Evolutionary conservation across 306 rosid genomes (phyloP).

Genomic region (Lupinus albus): DNA sequence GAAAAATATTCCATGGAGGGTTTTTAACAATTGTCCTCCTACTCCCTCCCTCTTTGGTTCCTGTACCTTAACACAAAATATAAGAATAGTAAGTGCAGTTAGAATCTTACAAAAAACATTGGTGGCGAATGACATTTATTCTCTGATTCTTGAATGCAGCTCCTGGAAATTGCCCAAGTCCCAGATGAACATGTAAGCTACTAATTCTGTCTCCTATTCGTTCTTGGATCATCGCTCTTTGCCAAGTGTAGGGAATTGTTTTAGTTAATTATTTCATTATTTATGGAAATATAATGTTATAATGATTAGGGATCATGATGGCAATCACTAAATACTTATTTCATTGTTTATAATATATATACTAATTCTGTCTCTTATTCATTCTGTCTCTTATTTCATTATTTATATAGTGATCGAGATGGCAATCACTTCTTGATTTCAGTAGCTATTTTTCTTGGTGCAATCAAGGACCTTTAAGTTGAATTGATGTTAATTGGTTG

Average conservation of each 20-base stretch:
- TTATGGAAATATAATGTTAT: background rate
- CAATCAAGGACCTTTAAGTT: background rate
- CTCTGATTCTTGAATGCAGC: constrained; percentile 62
- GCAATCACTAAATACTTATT: background rate
- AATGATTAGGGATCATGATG: constrained; percentile 9
- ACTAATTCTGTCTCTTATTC: no score
- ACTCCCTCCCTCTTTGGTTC: constrained; percentile 11
- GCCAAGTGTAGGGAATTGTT: background rate
- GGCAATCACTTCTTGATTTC: constrained; percentile 19
- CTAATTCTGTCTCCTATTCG: constrained; percentile 35
- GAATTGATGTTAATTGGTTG: constrained; percentile 16
- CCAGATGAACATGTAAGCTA: constrained; percentile 86
- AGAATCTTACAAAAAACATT: background rate
- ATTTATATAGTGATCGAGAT: background rate
- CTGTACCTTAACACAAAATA: constrained; percentile 17
- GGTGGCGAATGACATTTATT: constrained; percentile 25
- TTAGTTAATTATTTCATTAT: background rate
- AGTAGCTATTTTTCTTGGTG: background rate
- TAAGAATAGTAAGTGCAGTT: background rate
- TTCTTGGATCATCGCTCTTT: background rate
- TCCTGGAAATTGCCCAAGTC: constrained; percentile 97
- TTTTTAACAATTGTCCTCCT: background rate
- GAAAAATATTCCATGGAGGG: background rate
- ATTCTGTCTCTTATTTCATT: no score
- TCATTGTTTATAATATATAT: background rate